These are phyloP conservation scores for Eustoma russellianum DNA, from an alignment of 257 asterid genomes.

Conservation along the genomic window DNA sequence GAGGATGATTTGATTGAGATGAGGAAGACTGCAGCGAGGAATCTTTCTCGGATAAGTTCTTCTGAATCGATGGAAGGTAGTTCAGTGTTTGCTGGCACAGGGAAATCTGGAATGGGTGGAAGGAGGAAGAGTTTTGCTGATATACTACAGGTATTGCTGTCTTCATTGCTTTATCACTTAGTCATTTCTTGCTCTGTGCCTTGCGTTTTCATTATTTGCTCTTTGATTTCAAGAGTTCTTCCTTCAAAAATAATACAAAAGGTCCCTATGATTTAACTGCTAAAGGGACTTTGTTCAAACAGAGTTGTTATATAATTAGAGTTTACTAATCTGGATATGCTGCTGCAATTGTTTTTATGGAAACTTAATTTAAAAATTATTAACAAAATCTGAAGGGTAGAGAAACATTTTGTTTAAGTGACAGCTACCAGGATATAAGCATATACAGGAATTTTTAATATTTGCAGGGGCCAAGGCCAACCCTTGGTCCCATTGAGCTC, in stretches of 20 bases:
- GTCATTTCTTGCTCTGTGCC: background rate
- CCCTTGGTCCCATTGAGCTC: too few species aligned
- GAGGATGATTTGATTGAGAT: constrained; percentile 52
- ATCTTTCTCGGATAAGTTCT: constrained; percentile 46
- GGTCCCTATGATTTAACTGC: background rate
- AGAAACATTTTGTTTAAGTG: too few species aligned
- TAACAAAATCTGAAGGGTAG: too few species aligned
- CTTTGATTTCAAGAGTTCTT: background rate
- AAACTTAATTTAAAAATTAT: too few species aligned
- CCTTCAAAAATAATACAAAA: too few species aligned
- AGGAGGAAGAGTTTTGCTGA: constrained; percentile 89
- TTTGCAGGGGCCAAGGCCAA: too few species aligned
- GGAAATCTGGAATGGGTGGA: constrained; percentile 43
- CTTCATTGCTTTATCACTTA: background rate
- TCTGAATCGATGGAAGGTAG: constrained; percentile 32
- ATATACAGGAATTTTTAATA: too few species aligned
- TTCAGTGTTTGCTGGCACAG: constrained; percentile 12
- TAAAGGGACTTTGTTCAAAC: background rate
- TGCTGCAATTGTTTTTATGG: too few species aligned
- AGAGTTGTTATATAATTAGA: too few species aligned
- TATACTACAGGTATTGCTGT: constrained; percentile 53
- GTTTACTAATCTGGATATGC: too few species aligned
- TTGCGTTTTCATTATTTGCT: background rate
- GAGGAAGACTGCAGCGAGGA: constrained; percentile 57
- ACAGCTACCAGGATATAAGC: too few species aligned